Base-by-base conservation (phyloP, 2,329 filamentous ascomycete species). In the Diaporthe australafricana region DNA sequence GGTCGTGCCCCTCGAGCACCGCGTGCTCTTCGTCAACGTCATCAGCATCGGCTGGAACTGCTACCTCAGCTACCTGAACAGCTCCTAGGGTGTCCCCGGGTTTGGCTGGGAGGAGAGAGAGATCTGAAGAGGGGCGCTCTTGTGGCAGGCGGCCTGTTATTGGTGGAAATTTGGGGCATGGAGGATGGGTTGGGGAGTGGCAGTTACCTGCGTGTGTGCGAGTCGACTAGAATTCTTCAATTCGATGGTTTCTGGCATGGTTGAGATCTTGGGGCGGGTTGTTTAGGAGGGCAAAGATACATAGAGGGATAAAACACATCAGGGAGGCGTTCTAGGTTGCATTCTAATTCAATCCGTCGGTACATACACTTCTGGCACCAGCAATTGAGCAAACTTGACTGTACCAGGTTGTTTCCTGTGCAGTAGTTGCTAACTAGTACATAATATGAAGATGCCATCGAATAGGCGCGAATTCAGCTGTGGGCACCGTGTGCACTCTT, bases 1-100 rank as follows among this genome's bases (percentile, higher is more conserved):
- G 78, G 88, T 96, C 75, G 89, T 98, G 74, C 95, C 95, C 62
- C 85, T 97, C 74, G 90, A 97, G 79, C 91, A 96, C 83, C 89
- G 95, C 72, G 90, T 98, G 52, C 84, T 98, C 77, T 92, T 97
- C 74, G 95, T 97, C 77, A 98, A 98, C 79, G 81, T 97, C 65
- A 87, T 98, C 68, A 93, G 86, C 68, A 87, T 90, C 75, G 89
- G 89, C 74, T 91, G 89, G 89, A 91, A 91, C 81, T 89, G 87
- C 74, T 91, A 91, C 78, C 80, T 91, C 76, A 91, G 89, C 81
- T 89, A 84, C 81, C 80, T 90, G 68, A 91, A 91, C 81, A 88
- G 85, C 79, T 79, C 83, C 74, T 81, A 62, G 22, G 69, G 27
- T 35, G 5, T 35, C 32, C n/a, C n/a, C n/a, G n/a, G n/a, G n/a